Conservation (phyloP, 2,329 filamentous ascomycete genomes). For the Fusarium sp. region DNA sequence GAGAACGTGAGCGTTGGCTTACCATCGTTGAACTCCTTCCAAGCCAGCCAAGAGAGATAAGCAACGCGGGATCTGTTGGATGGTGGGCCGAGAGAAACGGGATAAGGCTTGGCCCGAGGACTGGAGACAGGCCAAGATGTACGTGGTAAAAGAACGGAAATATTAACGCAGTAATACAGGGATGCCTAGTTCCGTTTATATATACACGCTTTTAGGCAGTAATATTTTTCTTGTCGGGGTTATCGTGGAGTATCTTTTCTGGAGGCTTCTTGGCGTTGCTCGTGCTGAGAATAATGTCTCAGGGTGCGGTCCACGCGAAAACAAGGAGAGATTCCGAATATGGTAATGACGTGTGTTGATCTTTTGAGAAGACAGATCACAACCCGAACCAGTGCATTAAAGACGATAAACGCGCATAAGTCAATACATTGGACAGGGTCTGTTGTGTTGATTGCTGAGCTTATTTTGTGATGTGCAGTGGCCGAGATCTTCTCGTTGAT, state of each 20-base stretch:
- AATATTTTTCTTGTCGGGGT: background rate
- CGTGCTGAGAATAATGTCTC: background rate
- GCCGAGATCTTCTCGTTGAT: too few species aligned
- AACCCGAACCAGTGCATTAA: background rate
- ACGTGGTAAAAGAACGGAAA: background rate
- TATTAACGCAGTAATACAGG: background rate
- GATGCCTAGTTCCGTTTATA: background rate
- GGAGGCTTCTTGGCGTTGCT: background rate
- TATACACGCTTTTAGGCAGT: background rate
- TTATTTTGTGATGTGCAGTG: background rate
- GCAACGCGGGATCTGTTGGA: background rate
- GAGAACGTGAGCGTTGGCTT: background rate
- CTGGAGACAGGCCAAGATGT: slow-evolving; percentile 11
- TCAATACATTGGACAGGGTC: background rate
- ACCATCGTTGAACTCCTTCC: background rate
- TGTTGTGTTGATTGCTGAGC: background rate
- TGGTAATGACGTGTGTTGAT: background rate
- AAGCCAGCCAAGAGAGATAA: slow-evolving; percentile 3
- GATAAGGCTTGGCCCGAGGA: slow-evolving; percentile 11
- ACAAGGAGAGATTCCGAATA: rapidly evolving
- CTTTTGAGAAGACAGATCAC: background rate
- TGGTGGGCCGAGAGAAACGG: background rate
- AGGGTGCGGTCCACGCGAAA: background rate
- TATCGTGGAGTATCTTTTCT: background rate
- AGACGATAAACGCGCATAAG: slow-evolving; percentile 2